phyloP scores from a whole-genome alignment of 345 rosid species.

The Populus pruinosa region DNA sequence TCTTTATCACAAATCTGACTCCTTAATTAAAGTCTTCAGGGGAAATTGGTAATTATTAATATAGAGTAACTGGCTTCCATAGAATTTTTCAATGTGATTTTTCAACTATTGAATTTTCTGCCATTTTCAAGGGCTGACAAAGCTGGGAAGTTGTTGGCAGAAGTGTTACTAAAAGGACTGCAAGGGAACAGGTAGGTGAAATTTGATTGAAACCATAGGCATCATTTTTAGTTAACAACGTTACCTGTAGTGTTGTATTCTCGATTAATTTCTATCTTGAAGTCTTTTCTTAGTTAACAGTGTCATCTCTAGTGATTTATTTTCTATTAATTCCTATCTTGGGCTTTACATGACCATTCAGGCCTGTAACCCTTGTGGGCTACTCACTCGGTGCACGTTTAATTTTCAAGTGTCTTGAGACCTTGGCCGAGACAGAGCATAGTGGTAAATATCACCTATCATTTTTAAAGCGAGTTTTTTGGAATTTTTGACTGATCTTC shows the following conservation, averaged over 20 bases:
- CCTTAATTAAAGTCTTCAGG: not conserved
- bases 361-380: slow-evolving; percentile 92
- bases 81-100: not conserved
- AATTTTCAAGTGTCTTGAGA: slow-evolving; percentile 83
- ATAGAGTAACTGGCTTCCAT: not conserved
- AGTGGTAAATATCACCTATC: slow-evolving; percentile 44
- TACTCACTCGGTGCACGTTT: slow-evolving; percentile 93
- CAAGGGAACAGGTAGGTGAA: slow-evolving; percentile 81
- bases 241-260: not conserved
- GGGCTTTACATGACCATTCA: slow-evolving; percentile 25
- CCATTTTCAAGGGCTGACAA: slow-evolving; percentile 67
- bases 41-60: not conserved
- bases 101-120: slow-evolving; percentile 14
- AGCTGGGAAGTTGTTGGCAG: slow-evolving; percentile 90
- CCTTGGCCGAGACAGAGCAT: slow-evolving; percentile 73
- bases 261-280: not conserved
- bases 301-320: not conserved
- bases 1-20: not conserved
- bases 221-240: not conserved
- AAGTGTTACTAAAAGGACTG: slow-evolving; percentile 75
- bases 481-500: slow-evolving; percentile 8
- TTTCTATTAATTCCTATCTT: not conserved
- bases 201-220: not conserved
- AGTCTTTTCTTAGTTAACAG: no score
- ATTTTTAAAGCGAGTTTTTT: not conserved